Conservation (phyloP, 2,329 filamentous ascomycete species). For the Xylariaceae sp. region DNA sequence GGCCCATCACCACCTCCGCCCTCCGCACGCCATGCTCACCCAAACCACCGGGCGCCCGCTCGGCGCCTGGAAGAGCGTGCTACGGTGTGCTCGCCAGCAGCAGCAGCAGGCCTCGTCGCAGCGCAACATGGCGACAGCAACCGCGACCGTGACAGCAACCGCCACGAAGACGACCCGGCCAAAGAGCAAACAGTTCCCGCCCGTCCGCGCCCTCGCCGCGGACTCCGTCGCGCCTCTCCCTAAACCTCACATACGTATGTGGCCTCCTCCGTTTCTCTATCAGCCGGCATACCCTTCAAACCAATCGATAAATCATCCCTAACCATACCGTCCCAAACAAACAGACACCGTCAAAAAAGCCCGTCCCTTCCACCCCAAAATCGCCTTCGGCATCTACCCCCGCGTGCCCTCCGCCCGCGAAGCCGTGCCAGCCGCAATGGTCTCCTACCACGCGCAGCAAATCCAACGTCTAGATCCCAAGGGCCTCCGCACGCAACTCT, state of each 20-base stretch:
- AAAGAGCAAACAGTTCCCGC: too few relatives aligned
- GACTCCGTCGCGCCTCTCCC: constrained; percentile 18
- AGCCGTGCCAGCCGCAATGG: constrained; percentile 62
- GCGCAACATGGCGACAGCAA: constrained; percentile 46
- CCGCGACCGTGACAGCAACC: constrained; percentile 17
- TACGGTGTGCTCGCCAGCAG: constrained; percentile 55
- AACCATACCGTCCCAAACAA: not conserved
- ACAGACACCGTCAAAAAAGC: constrained; percentile 10
- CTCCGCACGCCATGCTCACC: constrained; percentile 49
- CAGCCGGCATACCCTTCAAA: too few relatives aligned
- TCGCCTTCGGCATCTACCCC: constrained; percentile 50
- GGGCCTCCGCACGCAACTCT: constrained; percentile 74
- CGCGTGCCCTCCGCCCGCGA: constrained; percentile 51
- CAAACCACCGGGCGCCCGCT: constrained; percentile 59
- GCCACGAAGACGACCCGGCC: not conserved
- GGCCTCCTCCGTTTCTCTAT: too few relatives aligned
- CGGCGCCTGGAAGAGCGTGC: constrained; percentile 61
- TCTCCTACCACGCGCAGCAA: constrained; percentile 61
- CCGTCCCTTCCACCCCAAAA: constrained; percentile 26
- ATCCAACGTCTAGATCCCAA: constrained; percentile 75
- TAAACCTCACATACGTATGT: constrained; percentile 22
- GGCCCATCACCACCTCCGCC: constrained; percentile 3
- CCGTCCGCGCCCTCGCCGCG: not conserved
- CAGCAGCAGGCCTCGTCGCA: constrained; percentile 33
- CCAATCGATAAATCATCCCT: too few relatives aligned